These are phyloP conservation scores for Jasminum sambac DNA, from an alignment of 257 asterid species.

Conservation along the genomic window DNA sequence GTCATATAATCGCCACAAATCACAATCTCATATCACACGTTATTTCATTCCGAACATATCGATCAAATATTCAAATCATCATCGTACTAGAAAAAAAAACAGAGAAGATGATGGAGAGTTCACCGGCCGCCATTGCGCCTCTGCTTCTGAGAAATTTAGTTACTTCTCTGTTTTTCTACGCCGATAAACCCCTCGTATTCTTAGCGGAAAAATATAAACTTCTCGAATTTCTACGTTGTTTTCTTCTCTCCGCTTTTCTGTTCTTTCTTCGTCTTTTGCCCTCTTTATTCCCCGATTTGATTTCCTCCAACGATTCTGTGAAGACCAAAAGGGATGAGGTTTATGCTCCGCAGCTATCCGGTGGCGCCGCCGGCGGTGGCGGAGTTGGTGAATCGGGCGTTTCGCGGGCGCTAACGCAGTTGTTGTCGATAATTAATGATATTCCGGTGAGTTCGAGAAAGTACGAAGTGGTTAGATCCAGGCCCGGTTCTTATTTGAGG, in stretches of 20 bases:
- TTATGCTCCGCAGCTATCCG: constrained; percentile 9
- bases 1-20: too few relatives aligned
- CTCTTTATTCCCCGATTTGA: constrained; percentile 36
- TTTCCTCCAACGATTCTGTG: constrained; percentile 23
- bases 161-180: constrained; percentile 41
- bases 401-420: constrained; percentile 71
- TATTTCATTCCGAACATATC: too few relatives aligned
- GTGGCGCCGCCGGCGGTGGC: constrained; percentile 21
- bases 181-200: constrained; percentile 48
- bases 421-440: constrained; percentile 66
- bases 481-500: too few relatives aligned
- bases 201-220: constrained; percentile 40
- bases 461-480: constrained; percentile 73
- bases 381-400: constrained; percentile 49
- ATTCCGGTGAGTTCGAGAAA: constrained; percentile 87
- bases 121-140: constrained; percentile 53
- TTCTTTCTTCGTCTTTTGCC: constrained; percentile 62
- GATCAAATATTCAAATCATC: too few relatives aligned
- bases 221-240: constrained; percentile 41
- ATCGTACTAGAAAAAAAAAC: background rate
- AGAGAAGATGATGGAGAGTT: constrained; percentile 27
- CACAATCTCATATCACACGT: too few relatives aligned
- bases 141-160: constrained; percentile 53
- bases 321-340: constrained; percentile 19
- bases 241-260: constrained; percentile 48